phyloP scores from a whole-genome alignment of 768 basidiomycete genomes.

The Russula brevipes region DNA sequence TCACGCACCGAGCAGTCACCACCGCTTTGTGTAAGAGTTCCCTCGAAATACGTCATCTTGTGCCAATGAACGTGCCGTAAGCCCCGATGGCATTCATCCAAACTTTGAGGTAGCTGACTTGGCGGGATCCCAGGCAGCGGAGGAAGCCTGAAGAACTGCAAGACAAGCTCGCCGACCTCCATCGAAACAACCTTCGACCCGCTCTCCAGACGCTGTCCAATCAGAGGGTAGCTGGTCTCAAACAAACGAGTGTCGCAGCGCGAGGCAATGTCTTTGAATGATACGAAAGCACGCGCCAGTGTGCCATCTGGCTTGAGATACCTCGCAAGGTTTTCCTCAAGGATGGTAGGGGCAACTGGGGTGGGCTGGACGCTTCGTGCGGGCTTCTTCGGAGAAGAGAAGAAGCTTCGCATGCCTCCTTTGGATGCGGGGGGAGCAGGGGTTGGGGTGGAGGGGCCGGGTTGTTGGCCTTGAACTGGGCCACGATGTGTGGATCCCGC shows the following conservation, averaged over 20 bases:
- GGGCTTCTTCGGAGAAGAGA: conserved; percentile 69
- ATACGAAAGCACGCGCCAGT: conserved; percentile 80
- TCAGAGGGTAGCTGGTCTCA: conserved; percentile 76
- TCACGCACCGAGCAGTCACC: conserved; percentile 84
- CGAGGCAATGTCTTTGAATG: conserved; percentile 79
- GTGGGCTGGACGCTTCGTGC: conserved; percentile 41
- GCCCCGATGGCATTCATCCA: conserved; percentile 89
- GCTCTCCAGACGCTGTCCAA: conserved; percentile 62
- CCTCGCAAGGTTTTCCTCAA: conserved; percentile 73
- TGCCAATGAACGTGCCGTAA: conserved; percentile 90
- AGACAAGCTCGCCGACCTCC: conserved; percentile 80
- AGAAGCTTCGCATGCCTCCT: conserved; percentile 68
- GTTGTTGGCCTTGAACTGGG: conserved; percentile 64
- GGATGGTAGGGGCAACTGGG: conserved; percentile 34
- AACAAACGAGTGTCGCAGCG: conserved; percentile 83
- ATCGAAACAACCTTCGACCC: conserved; percentile 55
- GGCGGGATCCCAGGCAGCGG: conserved; percentile 76
- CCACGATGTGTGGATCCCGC: conserved; percentile 76
- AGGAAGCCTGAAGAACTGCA: conserved; percentile 89
- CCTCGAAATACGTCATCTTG: conserved; percentile 90
- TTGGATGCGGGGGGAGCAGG: conserved; percentile 51
- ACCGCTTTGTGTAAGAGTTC: conserved; percentile 86
- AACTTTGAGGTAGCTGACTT: conserved; percentile 79
- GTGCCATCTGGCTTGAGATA: conserved; percentile 84
- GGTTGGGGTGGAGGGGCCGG: conserved; percentile 44